Percentiles rank a stretch among this genome's conserved stretches.
Evolutionary conservation across 2,329 filamentous ascomycete genomes (phyloP).

Genomic region (Colletotrichum noveboracense): DNA sequence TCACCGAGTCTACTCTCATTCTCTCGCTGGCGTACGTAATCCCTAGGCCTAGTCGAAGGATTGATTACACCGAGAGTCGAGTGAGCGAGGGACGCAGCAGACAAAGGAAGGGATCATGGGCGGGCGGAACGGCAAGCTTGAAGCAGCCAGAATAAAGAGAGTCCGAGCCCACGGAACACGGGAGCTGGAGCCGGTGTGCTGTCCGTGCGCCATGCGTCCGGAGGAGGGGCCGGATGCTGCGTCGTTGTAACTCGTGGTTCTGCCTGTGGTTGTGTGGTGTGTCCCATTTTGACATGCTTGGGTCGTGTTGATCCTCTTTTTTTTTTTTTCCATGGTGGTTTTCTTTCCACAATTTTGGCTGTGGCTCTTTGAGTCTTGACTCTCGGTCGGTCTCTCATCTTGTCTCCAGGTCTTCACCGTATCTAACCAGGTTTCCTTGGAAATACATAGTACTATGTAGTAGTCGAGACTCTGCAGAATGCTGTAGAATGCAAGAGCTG

Average conservation of each 20-base stretch:
- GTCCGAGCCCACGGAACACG: conserved; percentile 14
- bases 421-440: background rate
- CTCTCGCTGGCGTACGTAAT: background rate
- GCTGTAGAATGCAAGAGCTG: background rate
- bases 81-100: background rate
- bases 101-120: background rate
- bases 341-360: background rate
- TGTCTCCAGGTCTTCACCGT: background rate
- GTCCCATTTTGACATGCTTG: background rate
- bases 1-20: background rate
- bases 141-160: background rate
- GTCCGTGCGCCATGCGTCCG: conserved; percentile 7
- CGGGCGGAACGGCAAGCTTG: background rate
- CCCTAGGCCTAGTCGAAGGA: background rate
- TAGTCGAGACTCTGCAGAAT: background rate
- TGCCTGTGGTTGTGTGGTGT: background rate
- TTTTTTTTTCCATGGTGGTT: background rate
- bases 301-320: background rate
- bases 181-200: conserved; percentile 11
- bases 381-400: background rate
- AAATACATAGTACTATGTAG: too few relatives aligned
- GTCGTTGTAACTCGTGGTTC: background rate
- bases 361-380: background rate
- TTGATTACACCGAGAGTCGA: background rate
- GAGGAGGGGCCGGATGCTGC: conserved; percentile 15